These are phyloP conservation scores for Coemansia sp. DNA, from an alignment of 192 early-diverging fungal genomes.

Conservation along the genomic window DNA sequence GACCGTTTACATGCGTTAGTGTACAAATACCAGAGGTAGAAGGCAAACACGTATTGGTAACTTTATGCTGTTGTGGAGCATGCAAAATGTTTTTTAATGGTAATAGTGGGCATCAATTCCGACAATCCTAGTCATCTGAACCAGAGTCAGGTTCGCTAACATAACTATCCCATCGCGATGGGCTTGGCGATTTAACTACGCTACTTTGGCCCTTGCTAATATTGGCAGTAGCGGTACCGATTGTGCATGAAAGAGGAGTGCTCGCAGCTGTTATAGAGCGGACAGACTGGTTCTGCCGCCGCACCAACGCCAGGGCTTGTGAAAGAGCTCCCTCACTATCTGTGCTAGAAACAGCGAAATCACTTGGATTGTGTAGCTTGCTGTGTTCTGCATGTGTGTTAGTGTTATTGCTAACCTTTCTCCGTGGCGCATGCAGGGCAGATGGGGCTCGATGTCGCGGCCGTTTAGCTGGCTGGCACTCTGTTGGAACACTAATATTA, in stretches of 20 bases:
- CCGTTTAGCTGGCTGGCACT: not conserved
- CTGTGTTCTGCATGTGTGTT: not conserved
- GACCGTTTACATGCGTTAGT: too few relatives aligned
- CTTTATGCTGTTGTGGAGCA: too few relatives aligned
- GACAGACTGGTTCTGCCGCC: not conserved
- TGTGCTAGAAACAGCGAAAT: not conserved
- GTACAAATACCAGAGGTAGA: too few relatives aligned
- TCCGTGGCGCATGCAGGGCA: too few relatives aligned
- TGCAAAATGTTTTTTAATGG: not conserved
- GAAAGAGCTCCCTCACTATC: constrained; percentile 2
- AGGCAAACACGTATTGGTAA: too few relatives aligned
- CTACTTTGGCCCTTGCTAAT: not conserved
- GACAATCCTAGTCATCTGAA: not conserved
- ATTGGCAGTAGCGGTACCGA: not conserved
- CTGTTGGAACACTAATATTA: not conserved
- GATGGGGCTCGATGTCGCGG: not conserved
- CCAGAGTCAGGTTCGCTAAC: constrained; percentile 9
- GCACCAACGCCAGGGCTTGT: constrained; percentile 13
- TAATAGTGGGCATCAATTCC: not conserved
- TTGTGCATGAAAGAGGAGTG: not conserved
- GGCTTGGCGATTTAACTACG: not conserved
- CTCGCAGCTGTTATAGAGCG: not conserved
- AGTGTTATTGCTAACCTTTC: not conserved
- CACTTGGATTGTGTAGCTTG: not conserved
- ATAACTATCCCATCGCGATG: constrained; percentile 13